A percentile compares a stretch with the other conserved stretches of the same genome.
phyloP scores from a whole-genome alignment of 1,284 basidiomycete species.

The Papiliotrema fonsecae region DNA sequence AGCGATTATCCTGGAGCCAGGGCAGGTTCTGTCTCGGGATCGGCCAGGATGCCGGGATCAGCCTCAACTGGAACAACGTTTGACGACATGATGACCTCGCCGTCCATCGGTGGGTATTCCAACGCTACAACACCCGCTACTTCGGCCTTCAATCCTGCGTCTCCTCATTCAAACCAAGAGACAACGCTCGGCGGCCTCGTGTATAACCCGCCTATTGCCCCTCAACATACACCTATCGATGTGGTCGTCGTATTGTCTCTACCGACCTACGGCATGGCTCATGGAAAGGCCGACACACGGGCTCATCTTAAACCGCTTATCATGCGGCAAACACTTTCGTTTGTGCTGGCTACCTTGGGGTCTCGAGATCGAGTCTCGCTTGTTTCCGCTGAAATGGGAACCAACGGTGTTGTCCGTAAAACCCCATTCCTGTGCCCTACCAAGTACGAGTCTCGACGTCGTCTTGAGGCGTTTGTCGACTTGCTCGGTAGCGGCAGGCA shows the following conservation, averaged over 20 bases:
- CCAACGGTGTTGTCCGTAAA: constrained; percentile 69
- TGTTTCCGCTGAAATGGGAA: constrained; percentile 80
- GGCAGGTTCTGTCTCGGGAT: background rate
- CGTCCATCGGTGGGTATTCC: background rate
- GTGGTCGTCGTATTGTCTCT: constrained; percentile 86
- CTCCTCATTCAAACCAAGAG: background rate
- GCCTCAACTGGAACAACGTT: background rate
- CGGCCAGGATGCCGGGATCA: background rate
- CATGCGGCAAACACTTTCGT: constrained; percentile 77
- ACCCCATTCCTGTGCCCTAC: constrained; percentile 80
- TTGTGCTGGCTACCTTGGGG: constrained; percentile 69
- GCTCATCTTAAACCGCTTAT: constrained; percentile 83
- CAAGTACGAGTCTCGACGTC: constrained; percentile 60
- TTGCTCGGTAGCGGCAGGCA: constrained; percentile 53
- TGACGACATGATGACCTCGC: background rate
- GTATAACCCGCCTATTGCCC: constrained; percentile 50
- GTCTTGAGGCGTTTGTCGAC: constrained; percentile 72
- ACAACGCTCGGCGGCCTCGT: constrained; percentile 22
- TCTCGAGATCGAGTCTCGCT: constrained; percentile 73
- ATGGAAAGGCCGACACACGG: constrained; percentile 6
- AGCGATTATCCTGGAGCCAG: constrained; percentile 7
- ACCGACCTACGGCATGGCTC: constrained; percentile 64
- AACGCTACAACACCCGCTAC: background rate
- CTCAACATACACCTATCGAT: constrained; percentile 82
- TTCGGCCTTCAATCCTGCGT: background rate